Conservation (phyloP, 208 protist species). For the Naegleria gruberi region DNA sequence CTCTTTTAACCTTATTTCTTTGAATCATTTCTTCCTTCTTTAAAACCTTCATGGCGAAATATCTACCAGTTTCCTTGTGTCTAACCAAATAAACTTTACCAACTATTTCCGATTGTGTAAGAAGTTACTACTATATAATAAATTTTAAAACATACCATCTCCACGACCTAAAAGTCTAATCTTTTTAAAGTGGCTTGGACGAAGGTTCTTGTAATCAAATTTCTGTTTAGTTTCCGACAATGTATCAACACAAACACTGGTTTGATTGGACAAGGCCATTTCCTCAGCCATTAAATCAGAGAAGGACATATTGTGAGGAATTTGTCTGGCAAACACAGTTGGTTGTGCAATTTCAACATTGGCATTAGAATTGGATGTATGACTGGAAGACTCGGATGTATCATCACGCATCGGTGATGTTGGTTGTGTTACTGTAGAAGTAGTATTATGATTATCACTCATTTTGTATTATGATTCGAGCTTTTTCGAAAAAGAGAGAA, state of each 20-base stretch:
- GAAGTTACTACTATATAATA: no score
- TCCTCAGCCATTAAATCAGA: slow-evolving; percentile 1
- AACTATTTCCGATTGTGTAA: no score
- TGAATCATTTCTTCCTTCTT: slow-evolving; percentile 66
- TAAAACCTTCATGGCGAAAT: slow-evolving; percentile 81
- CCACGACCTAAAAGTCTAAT: not conserved
- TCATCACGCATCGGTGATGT: no score
- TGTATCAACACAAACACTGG: not conserved
- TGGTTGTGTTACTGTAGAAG: no score
- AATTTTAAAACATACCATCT: not conserved
- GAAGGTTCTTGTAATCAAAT: not conserved
- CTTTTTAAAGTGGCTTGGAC: slow-evolving; percentile 1
- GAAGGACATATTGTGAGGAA: not conserved
- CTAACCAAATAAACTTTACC: slow-evolving; percentile 11
- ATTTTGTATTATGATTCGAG: no score
- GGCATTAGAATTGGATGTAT: no score
- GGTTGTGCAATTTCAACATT: no score
- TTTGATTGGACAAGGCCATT: not conserved
- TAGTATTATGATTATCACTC: no score
- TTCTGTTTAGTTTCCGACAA: not conserved
- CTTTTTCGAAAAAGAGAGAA: no score
- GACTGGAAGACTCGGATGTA: no score
- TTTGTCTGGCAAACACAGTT: not conserved
- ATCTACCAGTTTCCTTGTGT: slow-evolving; percentile 38
- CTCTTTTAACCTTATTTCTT: slow-evolving; percentile 51